A percentile compares a stretch with the other conserved stretches of the same genome.
phyloP scores from a whole-genome alignment of 495 filamentous ascomycete species.

The Penicillium coffeae region DNA sequence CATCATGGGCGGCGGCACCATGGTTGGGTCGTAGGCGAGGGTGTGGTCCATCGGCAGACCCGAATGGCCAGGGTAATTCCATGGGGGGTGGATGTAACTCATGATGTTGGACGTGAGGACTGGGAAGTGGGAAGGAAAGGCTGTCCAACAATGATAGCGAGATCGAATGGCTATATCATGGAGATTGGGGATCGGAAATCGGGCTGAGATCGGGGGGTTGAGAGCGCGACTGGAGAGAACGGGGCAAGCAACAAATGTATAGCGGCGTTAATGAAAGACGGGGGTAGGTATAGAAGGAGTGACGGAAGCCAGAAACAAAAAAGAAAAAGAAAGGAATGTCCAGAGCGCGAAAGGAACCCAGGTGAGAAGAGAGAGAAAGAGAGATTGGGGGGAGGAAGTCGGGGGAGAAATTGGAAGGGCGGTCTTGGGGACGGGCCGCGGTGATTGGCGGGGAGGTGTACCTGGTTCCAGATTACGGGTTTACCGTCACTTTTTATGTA shows the following conservation, averaged over 20 bases:
- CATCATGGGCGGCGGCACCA: constrained; percentile 42
- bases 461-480: neutral
- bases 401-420: constrained; percentile 1
- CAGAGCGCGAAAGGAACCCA: constrained; percentile 1
- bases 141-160: neutral
- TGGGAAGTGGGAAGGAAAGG: constrained; percentile 5
- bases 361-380: constrained; percentile 5
- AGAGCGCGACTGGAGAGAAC: too few species aligned
- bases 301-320: constrained; percentile 5
- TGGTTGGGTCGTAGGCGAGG: constrained; percentile 37
- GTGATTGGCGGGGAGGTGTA: constrained; percentile 1
- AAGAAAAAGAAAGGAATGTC: constrained; percentile 8
- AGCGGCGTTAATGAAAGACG: constrained; percentile 3
- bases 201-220: neutral
- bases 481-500: neutral
- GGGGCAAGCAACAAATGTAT: neutral
- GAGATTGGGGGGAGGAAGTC: neutral
- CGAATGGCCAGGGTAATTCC: constrained; percentile 36
- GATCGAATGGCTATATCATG: constrained; percentile 11
- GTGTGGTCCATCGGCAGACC: constrained; percentile 39
- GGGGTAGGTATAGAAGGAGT: constrained; percentile 1
- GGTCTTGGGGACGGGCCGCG: constrained; percentile 5
- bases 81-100: constrained; percentile 46
- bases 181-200: constrained; percentile 9
- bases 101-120: constrained; percentile 20